These are phyloP conservation scores for Dioszegia hungarica DNA, from an alignment of 768 basidiomycete species.

Conservation along the genomic window DNA sequence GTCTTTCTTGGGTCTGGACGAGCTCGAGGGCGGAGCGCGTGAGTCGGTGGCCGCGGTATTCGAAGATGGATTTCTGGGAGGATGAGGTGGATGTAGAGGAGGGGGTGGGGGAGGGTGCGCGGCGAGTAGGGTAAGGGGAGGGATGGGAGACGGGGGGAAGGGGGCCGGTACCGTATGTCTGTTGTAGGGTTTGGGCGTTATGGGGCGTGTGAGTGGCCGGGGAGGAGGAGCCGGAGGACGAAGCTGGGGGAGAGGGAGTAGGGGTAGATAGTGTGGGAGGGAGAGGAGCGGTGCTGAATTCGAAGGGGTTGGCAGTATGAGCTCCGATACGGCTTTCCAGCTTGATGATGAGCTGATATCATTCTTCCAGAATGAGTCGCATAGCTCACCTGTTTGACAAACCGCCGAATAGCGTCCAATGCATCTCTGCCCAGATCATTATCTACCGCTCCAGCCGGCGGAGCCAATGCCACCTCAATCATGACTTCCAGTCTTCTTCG, in stretches of 20 bases:
- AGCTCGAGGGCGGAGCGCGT: constrained; percentile 37
- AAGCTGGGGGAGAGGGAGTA: background rate
- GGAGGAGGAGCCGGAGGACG: background rate
- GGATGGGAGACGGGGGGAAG: background rate
- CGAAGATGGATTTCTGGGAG: constrained; percentile 22
- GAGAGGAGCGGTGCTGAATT: background rate
- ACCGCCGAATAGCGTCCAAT: constrained; percentile 12
- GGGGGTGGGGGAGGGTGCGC: constrained; percentile 1
- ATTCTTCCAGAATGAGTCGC: background rate
- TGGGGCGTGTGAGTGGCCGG: background rate
- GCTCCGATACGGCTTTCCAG: background rate
- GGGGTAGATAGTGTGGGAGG: background rate
- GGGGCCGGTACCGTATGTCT: constrained; percentile 16
- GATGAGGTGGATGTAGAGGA: constrained; percentile 4
- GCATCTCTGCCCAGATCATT: constrained; percentile 23
- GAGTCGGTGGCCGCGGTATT: constrained; percentile 32
- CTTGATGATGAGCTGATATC: too few relatives aligned
- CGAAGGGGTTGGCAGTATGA: background rate
- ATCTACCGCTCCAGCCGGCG: constrained; percentile 15
- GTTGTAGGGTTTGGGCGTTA: constrained; percentile 7
- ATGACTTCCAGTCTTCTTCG: constrained; percentile 14
- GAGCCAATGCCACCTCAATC: background rate
- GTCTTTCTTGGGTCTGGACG: constrained; percentile 22
- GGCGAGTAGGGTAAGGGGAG: background rate
- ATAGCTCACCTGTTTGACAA: constrained; percentile 25